Evolutionary conservation across 257 asterid species (phyloP).

Genomic region (Penstemon barbatus): DNA sequence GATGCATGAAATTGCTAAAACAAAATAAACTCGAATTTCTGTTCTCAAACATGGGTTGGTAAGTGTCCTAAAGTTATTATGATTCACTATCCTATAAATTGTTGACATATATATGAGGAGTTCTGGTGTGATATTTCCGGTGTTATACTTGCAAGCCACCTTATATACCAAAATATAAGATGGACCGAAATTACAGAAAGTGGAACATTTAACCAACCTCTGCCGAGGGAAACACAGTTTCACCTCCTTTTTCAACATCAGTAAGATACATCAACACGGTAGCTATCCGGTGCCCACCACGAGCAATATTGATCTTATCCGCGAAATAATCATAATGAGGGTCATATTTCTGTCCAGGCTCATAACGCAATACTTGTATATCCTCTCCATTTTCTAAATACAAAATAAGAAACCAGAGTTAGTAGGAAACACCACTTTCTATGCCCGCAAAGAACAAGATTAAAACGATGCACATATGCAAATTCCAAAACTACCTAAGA

Average conservation of each 20-base stretch:
- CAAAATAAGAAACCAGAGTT: conserved; percentile 22
- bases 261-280: conserved; percentile 92
- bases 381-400: conserved; percentile 90
- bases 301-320: conserved; percentile 78
- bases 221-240: conserved; percentile 91
- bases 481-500: background rate
- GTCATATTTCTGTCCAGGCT: conserved; percentile 92
- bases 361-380: conserved; percentile 84
- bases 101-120: conserved; percentile 7
- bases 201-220: conserved; percentile 62
- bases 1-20: background rate
- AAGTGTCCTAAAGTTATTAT: background rate
- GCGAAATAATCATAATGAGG: conserved; percentile 82
- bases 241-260: conserved; percentile 93
- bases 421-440: conserved; percentile 7
- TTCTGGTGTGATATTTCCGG: background rate
- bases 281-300: conserved; percentile 93
- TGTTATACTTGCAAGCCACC: background rate
- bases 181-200: conserved; percentile 6
- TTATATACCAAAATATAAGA: background rate
- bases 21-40: conserved; percentile 2
- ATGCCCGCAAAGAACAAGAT: conserved; percentile 9
- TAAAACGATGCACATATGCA: background rate
- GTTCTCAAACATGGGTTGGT: background rate
- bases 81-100: background rate